A percentile compares a stretch with the other conserved stretches of the same genome.
These are phyloP conservation scores for Umbilicus rupestris DNA, from an alignment of 164 flowering plant species.

Conservation along the genomic window DNA sequence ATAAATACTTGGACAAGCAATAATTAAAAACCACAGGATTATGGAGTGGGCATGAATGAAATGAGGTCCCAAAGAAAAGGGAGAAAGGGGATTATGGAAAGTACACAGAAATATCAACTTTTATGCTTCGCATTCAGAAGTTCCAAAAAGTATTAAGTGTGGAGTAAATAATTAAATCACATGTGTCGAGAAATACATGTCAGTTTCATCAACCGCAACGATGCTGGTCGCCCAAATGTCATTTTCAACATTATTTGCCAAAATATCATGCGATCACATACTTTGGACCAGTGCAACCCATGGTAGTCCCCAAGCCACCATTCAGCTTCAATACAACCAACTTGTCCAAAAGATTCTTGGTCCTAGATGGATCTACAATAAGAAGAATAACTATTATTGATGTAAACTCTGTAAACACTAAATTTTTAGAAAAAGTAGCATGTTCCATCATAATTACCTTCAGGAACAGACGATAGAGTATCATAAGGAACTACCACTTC, in stretches of 20 bases:
- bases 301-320: conserved; percentile 37
- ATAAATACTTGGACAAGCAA: not conserved
- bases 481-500: conserved; percentile 91
- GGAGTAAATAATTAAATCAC: no score
- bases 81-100: not conserved
- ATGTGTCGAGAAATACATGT: not conserved
- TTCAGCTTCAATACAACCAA: conserved; percentile 49
- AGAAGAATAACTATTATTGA: not conserved
- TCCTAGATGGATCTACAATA: conserved; percentile 3
- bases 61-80: not conserved
- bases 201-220: not conserved
- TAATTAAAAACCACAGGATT: not conserved
- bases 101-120: not conserved
- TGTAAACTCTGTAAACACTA: not conserved
- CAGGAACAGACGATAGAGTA: conserved; percentile 45
- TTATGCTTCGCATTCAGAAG: not conserved
- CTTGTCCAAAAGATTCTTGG: conserved; percentile 25
- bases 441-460: conserved; percentile 40
- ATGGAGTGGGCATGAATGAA: not conserved
- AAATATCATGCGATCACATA: conserved; percentile 15
- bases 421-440: not conserved
- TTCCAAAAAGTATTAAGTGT: no score
- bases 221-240: not conserved
- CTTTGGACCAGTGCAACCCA: conserved; percentile 60
- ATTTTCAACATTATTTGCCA: not conserved